A percentile compares a stretch with the other conserved stretches of the same genome.
These are phyloP conservation scores for Aspergillus ustus DNA, from an alignment of 2,329 filamentous ascomycete genomes.

Conservation along the genomic window DNA sequence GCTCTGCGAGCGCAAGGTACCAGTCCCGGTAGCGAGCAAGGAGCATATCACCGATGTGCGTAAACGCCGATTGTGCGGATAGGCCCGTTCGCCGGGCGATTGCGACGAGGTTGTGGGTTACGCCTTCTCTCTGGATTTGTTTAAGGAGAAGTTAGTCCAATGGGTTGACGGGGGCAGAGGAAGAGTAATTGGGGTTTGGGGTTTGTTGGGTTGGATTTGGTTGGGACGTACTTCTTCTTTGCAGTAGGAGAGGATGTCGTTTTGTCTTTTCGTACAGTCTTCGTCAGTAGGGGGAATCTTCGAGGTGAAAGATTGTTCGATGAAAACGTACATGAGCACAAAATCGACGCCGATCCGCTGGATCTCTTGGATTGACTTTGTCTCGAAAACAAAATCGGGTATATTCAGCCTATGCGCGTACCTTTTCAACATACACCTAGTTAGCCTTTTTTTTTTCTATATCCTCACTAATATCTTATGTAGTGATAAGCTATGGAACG, in stretches of 20 bases:
- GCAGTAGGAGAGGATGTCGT: constrained; percentile 33
- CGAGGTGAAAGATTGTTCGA: background rate
- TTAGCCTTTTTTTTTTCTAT: no score
- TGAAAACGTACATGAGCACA: constrained; percentile 22
- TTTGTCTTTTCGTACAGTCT: constrained; percentile 21
- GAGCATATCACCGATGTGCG: constrained; percentile 27
- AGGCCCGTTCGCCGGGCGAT: constrained; percentile 23
- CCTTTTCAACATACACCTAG: constrained; percentile 9
- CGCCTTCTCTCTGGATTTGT: constrained; percentile 23
- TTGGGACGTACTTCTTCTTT: constrained; percentile 27
- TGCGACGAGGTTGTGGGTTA: constrained; percentile 29
- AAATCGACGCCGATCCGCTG: constrained; percentile 27
- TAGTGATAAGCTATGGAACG: background rate
- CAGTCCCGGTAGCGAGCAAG: constrained; percentile 27
- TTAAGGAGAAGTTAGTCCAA: background rate
- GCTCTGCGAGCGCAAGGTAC: constrained; percentile 28
- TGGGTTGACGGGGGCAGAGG: no score
- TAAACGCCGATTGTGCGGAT: constrained; percentile 30
- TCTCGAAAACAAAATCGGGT: constrained; percentile 26
- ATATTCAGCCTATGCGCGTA: constrained; percentile 25
- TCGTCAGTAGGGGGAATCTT: background rate
- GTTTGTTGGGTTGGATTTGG: background rate
- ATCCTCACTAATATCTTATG: no score
- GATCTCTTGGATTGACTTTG: constrained; percentile 24
- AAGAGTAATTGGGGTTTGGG: no score